Conservation (phyloP, 1,284 basidiomycete species). For the Moesziomyces antarcticus region DNA sequence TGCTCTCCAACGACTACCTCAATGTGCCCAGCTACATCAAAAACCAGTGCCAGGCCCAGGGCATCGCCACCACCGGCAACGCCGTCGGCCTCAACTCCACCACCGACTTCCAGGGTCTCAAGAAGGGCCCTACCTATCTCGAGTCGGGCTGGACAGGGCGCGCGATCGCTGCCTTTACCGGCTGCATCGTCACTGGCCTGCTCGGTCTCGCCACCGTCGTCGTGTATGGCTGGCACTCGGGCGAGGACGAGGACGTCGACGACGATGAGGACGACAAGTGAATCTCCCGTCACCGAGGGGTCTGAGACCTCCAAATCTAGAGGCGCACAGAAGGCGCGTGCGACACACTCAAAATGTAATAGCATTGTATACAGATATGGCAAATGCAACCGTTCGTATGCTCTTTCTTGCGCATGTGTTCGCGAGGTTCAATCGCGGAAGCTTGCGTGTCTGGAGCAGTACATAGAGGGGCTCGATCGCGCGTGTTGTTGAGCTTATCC, state of each 20-base stretch:
- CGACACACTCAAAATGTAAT: neutral
- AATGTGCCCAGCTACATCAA: constrained; percentile 72
- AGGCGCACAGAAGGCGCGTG: neutral
- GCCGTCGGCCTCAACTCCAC: constrained; percentile 61
- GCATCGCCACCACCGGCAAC: constrained; percentile 70
- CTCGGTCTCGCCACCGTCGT: constrained; percentile 82
- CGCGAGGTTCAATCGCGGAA: too few relatives aligned
- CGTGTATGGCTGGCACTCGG: constrained; percentile 74
- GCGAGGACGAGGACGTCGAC: constrained; percentile 30
- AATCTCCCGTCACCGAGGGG: neutral
- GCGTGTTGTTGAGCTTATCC: too few relatives aligned
- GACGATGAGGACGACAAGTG: constrained; percentile 42
- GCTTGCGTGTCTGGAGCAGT: too few relatives aligned
- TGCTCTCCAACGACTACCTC: constrained; percentile 69
- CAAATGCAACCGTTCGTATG: neutral
- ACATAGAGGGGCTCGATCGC: too few relatives aligned
- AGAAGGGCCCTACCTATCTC: constrained; percentile 40
- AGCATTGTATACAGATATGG: neutral
- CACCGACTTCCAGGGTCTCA: constrained; percentile 48
- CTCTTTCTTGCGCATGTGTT: too few relatives aligned
- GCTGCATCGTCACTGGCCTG: constrained; percentile 83
- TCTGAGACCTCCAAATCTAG: neutral
- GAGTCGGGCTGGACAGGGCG: constrained; percentile 53
- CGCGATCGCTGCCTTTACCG: constrained; percentile 81
- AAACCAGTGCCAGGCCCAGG: constrained; percentile 79